phyloP scores from a whole-genome alignment of 192 early-diverging fungal genomes.

The Coemansia sp. region DNA sequence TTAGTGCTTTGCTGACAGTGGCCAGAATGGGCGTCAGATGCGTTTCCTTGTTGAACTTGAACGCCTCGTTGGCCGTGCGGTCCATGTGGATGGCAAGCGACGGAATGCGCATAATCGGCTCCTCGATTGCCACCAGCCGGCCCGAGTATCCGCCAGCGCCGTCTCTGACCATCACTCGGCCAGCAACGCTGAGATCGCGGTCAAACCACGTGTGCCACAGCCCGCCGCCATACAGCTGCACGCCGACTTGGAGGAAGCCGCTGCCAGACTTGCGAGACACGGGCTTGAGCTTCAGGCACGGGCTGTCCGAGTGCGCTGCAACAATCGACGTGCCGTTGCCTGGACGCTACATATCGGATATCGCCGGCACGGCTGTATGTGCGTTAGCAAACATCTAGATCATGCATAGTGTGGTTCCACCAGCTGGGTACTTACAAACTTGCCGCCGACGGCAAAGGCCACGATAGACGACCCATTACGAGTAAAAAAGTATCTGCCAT shows the following conservation, averaged over 20 bases:
- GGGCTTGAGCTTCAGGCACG: constrained; percentile 95
- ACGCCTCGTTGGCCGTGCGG: constrained; percentile 70
- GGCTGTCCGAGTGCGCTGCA: constrained; percentile 96
- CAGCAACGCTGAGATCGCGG: constrained; percentile 93
- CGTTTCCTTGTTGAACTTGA: constrained; percentile 94
- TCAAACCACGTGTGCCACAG: constrained; percentile 99
- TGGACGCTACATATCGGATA: constrained; percentile 50
- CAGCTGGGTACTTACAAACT: constrained; percentile 56
- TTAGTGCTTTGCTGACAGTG: constrained; percentile 62
- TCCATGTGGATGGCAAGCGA: constrained; percentile 97
- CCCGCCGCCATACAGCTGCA: constrained; percentile 95
- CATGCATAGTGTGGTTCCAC: too few relatives aligned
- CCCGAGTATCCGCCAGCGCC: constrained; percentile 69
- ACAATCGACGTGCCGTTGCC: constrained; percentile 88
- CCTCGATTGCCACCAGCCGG: constrained; percentile 76
- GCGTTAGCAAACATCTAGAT: constrained; percentile 1
- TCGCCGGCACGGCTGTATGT: background rate
- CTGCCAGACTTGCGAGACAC: constrained; percentile 84
- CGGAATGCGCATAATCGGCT: constrained; percentile 92
- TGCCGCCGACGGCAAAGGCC: constrained; percentile 92
- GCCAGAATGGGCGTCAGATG: constrained; percentile 90
- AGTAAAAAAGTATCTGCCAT: constrained; percentile 96
- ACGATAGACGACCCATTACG: constrained; percentile 85
- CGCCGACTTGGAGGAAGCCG: constrained; percentile 90
- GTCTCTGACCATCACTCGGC: constrained; percentile 81